phyloP scores from a whole-genome alignment of 768 basidiomycete genomes.

The Chalciporus sphaerocephalus region DNA sequence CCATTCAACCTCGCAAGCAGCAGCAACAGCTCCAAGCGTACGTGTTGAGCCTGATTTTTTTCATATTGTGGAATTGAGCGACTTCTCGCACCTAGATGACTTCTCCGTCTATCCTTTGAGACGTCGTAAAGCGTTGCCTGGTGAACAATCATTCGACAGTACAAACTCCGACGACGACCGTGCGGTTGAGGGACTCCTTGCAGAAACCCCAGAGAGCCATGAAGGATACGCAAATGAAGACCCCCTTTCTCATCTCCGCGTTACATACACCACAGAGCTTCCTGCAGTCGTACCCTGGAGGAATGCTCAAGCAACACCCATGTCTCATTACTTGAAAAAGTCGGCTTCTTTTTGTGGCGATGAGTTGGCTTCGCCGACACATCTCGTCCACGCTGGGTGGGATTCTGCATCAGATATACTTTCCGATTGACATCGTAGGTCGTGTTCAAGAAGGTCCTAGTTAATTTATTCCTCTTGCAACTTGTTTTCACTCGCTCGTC shows the following conservation, averaged over 20 bases:
- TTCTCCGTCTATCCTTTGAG: slow-evolving; percentile 23
- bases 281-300: slow-evolving; percentile 33
- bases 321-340: slow-evolving; percentile 37
- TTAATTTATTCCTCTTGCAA: slow-evolving; percentile 26
- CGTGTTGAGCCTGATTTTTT: slow-evolving; percentile 27
- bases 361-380: slow-evolving; percentile 42
- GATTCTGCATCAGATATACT: slow-evolving; percentile 46
- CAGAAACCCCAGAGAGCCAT: slow-evolving; percentile 31
- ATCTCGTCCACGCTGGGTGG: slow-evolving; percentile 55
- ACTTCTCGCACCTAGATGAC: slow-evolving; percentile 28
- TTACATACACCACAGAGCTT: slow-evolving; percentile 34
- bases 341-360: slow-evolving; percentile 38
- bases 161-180: slow-evolving; percentile 37
- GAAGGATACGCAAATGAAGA: slow-evolving; percentile 30
- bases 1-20: slow-evolving; percentile 25
- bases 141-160: slow-evolving; percentile 30
- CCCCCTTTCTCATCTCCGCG: slow-evolving; percentile 34
- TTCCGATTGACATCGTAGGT: slow-evolving; percentile 27
- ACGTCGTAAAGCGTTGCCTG: slow-evolving; percentile 25
- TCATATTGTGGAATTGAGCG: slow-evolving; percentile 29
- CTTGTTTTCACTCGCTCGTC: slow-evolving; percentile 18
- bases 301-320: slow-evolving; percentile 31
- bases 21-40: slow-evolving; percentile 27
- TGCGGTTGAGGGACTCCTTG: slow-evolving; percentile 30
- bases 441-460: slow-evolving; percentile 7